phyloP scores from a whole-genome alignment of 2,329 filamentous ascomycete genomes.

The Penicillium fuscoglaucum region DNA sequence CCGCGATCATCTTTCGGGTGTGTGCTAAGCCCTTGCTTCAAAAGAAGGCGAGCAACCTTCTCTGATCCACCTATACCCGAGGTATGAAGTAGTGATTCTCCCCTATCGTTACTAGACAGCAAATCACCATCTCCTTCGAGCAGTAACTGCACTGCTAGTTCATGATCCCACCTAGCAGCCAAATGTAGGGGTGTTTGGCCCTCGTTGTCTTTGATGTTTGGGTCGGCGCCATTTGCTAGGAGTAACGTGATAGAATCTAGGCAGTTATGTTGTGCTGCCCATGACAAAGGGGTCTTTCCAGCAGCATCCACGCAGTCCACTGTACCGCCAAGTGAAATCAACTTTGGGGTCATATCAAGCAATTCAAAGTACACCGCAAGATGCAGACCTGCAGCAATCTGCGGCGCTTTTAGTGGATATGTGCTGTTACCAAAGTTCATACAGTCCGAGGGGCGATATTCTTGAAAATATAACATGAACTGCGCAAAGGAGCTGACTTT shows the following conservation, averaged over 20 bases:
- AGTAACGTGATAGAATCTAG: background rate
- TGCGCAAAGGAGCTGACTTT: background rate
- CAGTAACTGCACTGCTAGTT: background rate
- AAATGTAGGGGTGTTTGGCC: background rate
- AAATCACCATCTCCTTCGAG: background rate
- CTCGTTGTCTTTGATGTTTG: background rate
- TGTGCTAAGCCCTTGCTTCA: background rate
- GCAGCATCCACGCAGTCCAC: background rate
- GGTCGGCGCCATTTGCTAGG: background rate
- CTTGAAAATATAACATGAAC: too few relatives aligned
- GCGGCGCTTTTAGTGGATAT: too few relatives aligned
- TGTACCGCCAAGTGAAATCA: background rate
- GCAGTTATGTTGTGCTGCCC: background rate
- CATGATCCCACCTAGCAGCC: background rate
- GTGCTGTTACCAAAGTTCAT: too few relatives aligned
- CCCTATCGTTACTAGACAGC: too few relatives aligned
- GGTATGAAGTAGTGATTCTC: background rate
- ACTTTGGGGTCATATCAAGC: background rate
- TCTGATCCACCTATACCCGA: background rate
- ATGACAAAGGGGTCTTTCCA: background rate
- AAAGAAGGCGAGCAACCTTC: background rate
- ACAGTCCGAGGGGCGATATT: too few relatives aligned
- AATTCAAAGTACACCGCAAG: background rate
- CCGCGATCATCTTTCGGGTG: too few relatives aligned
- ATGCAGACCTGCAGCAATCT: background rate